Percentiles rank a stretch among this genome's conserved stretches.
Evolutionary conservation across 2,329 filamentous ascomycete species (phyloP).

Genomic region (Aspergillus cejpii): DNA sequence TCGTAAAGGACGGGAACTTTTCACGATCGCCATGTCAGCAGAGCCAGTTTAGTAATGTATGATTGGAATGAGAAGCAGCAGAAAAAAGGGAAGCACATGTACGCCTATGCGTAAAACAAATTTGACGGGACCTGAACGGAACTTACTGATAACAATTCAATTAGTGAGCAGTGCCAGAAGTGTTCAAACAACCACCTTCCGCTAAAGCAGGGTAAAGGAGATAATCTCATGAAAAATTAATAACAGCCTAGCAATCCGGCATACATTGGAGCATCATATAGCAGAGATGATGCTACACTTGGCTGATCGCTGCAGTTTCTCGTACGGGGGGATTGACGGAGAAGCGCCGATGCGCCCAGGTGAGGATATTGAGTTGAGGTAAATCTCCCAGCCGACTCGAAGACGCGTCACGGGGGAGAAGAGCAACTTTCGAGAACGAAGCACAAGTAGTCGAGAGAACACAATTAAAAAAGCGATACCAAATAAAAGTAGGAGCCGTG

Average conservation of each 20-base stretch:
- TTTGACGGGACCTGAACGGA: neutral
- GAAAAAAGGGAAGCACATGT: neutral
- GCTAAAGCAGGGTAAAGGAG: neutral
- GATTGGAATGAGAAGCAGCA: neutral
- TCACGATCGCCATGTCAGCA: constrained; percentile 6
- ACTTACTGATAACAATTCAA: neutral
- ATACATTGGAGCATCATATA: neutral
- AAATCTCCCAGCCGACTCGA: neutral
- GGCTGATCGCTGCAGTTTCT: neutral
- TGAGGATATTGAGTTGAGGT: neutral
- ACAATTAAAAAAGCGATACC: neutral
- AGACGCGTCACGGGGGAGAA: constrained; percentile 4
- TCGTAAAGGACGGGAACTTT: neutral
- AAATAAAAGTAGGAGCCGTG: neutral
- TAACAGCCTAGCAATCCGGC: neutral
- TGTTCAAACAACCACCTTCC: neutral
- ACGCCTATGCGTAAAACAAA: neutral
- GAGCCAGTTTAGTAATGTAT: constrained; percentile 4
- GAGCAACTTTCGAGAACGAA: neutral
- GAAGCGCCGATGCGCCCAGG: neutral
- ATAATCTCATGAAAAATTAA: neutral
- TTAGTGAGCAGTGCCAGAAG: neutral
- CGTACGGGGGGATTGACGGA: neutral
- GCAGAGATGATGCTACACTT: neutral
- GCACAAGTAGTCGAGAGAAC: neutral